Base-by-base conservation (phyloP, 495 filamentous ascomycete species). In the Annulohypoxylon moriforme region DNA sequence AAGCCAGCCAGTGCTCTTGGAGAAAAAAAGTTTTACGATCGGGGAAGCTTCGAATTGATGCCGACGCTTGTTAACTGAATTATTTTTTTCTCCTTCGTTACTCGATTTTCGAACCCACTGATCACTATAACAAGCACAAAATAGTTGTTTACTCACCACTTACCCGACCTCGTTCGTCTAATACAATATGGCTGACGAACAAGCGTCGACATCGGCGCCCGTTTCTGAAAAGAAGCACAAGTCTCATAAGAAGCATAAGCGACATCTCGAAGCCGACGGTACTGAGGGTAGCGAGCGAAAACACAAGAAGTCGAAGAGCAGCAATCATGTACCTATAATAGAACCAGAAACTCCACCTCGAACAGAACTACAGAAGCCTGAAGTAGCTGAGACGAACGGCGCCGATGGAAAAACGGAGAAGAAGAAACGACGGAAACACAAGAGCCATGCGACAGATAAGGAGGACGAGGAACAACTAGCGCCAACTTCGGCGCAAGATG, bases 241-340 rank as follows among this genome's bases (percentile, higher is more conserved):
- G 58, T 80, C 79, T 1, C 78, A 76, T 47, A 80, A 79, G 68
- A 83, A 83, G 64, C 65, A 68, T 42, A 85, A 85, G 74, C 81
- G 83, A 60, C 64, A 78, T 34, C 73, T 78, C 9, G 82, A 84
- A n/a, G 67, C 80, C 6, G 78, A 79, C 3, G 67, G 55, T 46
- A 46, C 52, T 13, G 77, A 80, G 33, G 77, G 74, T 25, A 71
- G 74, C 46, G 78, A 80, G 44, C 81, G 81, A 27, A 82, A 79
- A 52, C 71, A 76, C 46, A 85, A 84, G 66, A 78, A 79, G 59
- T 76, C 76, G 14, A 85, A 81, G 64, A 79, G 76, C 62, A 74
- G 71, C 61, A 42, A 46, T n/a, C 49, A 57, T 62, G 50, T 29
- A 7, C 38, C 65, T 8, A 22, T 33, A 6, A 24, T 52, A 34